Evolutionary conservation across 257 asterid genomes (phyloP), one percentile per base, ranked within the genome.

Genomic region (Lithospermum erythrorhizon): DNA sequence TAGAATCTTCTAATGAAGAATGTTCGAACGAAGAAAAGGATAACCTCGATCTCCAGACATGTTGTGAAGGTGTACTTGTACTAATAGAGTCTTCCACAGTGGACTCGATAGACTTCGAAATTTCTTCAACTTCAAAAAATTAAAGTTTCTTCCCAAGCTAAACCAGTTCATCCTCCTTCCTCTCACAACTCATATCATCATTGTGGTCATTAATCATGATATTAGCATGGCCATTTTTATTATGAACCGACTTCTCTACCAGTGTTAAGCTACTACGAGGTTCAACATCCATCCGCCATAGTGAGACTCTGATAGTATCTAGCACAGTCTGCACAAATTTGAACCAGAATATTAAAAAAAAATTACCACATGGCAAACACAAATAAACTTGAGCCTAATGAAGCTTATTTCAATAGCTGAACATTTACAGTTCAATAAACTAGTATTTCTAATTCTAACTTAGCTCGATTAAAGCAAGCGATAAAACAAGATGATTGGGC

Each of bases 221-320:
- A 68, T 66, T 68, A 58, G 55, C 72, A 41, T 64, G 75, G 22
- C 95, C 96, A 74, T 84, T 89, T 75, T 76, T 86, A 65, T 35
- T 11, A 35, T n/a, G 22, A 51, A 70, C 61, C 3, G 59, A 58
- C 68, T 65, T 81, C 64, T 58, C 68, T 62, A 66, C 75, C 21
- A 4, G 63, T 54, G 63, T 71, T 17, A 53, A 61, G 65, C 59
- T 78, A 55, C 32, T 62, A 57, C 64, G 59, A 20, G 95, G 91
- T 66, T 85, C 94, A 23, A 81, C 91, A 53, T 93, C 95, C 78
- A 89, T 83, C 79, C 89, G 95, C 97, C 97, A 89, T 58, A 93
- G 79, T 6, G 99, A 78, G 62, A 80, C 55, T 54, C 95, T 94
- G 6, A 87, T 75, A 5, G 93, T 78, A 65, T 87, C 97, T 67